Percentiles rank a stretch among this genome's conserved stretches.
phyloP scores from a whole-genome alignment of 345 rosid genomes.

The Rhizophora apiculata region DNA sequence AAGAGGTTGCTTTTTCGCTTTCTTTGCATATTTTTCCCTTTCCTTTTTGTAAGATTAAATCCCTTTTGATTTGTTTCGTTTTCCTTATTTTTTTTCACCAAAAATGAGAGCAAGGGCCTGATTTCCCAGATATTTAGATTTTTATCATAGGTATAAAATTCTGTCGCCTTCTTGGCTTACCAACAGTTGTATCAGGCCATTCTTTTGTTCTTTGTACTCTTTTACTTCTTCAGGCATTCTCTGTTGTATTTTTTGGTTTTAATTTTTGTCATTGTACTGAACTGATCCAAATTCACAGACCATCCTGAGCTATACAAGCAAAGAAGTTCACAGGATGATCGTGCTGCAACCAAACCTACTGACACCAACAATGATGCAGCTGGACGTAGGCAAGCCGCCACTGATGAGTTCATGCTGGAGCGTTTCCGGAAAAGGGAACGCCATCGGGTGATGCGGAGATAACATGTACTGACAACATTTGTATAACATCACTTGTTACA shows the following conservation, averaged over 20 bases:
- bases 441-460: constrained; percentile 88
- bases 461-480: not conserved
- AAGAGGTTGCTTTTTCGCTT: constrained; percentile 51
- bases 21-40: not conserved
- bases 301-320: constrained; percentile 96
- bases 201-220: not conserved
- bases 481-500: not conserved
- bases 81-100: not conserved
- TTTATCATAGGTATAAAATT: not conserved
- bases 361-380: constrained; percentile 49
- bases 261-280: no score
- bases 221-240: not conserved
- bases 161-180: not conserved
- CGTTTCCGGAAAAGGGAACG: constrained; percentile 96
- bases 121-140: not conserved
- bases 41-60: not conserved
- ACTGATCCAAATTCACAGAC: constrained; percentile 37
- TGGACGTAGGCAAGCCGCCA: constrained; percentile 88
- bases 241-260: not conserved
- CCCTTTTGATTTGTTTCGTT: not conserved
- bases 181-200: not conserved
- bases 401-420: constrained; percentile 85
- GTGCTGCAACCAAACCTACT: constrained; percentile 52
- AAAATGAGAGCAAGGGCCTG: no score
- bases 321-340: constrained; percentile 41